phyloP scores from a whole-genome alignment of 1,139 yeast species.

The Pichia sp. region DNA sequence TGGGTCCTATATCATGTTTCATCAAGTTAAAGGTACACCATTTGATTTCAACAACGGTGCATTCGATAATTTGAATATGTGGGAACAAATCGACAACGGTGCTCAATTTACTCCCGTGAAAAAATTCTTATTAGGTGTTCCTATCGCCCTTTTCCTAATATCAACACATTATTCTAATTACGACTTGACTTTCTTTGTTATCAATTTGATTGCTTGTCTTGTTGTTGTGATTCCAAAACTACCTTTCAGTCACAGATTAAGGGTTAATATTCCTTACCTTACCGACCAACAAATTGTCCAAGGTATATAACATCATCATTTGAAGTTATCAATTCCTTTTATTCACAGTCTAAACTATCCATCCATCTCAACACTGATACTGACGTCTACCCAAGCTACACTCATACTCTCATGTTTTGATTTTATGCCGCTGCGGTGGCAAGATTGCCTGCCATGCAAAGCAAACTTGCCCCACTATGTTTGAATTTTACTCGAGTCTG shows the following conservation, averaged over 20 bases:
- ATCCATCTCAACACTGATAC: too few species aligned
- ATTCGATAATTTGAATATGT: slow-evolving; percentile 91
- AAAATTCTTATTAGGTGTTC: slow-evolving; percentile 85
- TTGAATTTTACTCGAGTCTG: too few species aligned
- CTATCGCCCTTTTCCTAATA: slow-evolving; percentile 75
- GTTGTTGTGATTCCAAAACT: slow-evolving; percentile 84
- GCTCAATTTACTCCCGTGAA: slow-evolving; percentile 96
- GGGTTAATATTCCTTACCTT: slow-evolving; percentile 52
- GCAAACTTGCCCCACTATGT: too few species aligned
- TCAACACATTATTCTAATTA: slow-evolving; percentile 89
- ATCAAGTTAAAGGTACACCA: slow-evolving; percentile 93
- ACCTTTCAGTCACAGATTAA: slow-evolving; percentile 70
- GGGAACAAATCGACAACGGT: slow-evolving; percentile 98
- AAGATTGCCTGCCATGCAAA: too few species aligned
- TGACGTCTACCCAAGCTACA: too few species aligned
- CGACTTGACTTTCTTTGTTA: slow-evolving; percentile 67
- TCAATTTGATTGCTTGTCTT: slow-evolving; percentile 74
- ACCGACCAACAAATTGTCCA: slow-evolving; percentile 30
- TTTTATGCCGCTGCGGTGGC: too few species aligned
- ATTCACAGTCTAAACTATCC: too few species aligned
- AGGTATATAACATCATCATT: slow-evolving; percentile 18
- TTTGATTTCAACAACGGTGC: slow-evolving; percentile 97
- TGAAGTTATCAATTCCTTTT: too few species aligned
- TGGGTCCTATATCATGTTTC: slow-evolving; percentile 94
- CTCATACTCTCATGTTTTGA: too few species aligned